Percentiles rank a stretch among this genome's conserved stretches.
phyloP scores from a whole-genome alignment of 257 asterid species.

The Thymus quinquecostatus region DNA sequence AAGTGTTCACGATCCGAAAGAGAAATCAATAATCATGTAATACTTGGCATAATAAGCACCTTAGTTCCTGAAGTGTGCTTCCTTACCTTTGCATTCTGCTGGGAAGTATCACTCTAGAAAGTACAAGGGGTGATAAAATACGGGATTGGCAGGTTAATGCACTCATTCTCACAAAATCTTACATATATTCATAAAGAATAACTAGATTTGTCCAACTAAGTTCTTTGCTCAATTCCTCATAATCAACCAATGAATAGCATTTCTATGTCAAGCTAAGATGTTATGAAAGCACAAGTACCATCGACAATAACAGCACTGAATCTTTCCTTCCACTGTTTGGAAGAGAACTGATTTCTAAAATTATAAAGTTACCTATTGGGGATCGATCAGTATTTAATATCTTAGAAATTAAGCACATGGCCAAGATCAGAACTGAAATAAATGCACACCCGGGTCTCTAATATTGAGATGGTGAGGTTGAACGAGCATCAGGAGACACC shows the following conservation, averaged over 20 bases:
- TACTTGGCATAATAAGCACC: neutral
- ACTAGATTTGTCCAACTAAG: conserved; percentile 8
- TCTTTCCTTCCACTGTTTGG: neutral
- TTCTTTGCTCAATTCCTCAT: neutral
- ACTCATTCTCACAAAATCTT: neutral
- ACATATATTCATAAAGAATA: conserved; percentile 12
- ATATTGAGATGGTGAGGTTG: conserved; percentile 14
- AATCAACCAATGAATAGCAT: too few relatives aligned
- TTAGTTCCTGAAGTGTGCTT: neutral
- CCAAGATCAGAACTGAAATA: conserved; percentile 9
- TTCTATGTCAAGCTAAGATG: too few relatives aligned
- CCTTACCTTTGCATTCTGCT: neutral
- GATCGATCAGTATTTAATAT: conserved; percentile 3
- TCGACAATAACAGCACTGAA: too few relatives aligned
- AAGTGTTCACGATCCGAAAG: neutral
- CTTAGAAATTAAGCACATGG: neutral
- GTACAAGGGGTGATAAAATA: neutral
- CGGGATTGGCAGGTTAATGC: neutral
- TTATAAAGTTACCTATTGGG: neutral
- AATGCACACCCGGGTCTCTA: neutral
- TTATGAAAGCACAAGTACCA: too few relatives aligned
- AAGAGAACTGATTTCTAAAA: neutral
- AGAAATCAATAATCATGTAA: neutral
- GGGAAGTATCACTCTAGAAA: neutral
- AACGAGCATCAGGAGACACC: neutral